Base-by-base conservation (phyloP, 2,329 filamentous ascomycete species). In the Fusarium aywerte region DNA sequence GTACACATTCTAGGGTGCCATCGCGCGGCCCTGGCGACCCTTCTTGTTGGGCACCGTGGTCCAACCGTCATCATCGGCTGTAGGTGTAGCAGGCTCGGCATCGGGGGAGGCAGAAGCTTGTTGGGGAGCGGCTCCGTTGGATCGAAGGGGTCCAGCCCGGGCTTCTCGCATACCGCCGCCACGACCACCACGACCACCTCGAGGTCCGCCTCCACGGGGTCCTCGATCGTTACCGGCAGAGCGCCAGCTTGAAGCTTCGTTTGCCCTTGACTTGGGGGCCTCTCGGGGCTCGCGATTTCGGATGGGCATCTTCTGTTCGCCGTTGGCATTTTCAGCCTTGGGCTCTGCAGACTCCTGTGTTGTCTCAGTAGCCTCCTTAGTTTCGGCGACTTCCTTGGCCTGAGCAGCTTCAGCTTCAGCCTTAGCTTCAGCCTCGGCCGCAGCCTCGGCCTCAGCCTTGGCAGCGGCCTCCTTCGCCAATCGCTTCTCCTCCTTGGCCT, bases 401-500 rank as follows among this genome's bases (percentile, higher is more conserved):
- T 75, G 73, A 25, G 70, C 72, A 3, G 77, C 70, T 53, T 75
- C 74, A 4, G 69, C 67, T 8, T 69, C 74, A 36, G 75, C 72
- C 39, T 77, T 78, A 29, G 72, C 77, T 47, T 79, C 76, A 7
- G 76, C 72, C 35, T 51, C 31, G 23, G 35, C 48, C 20, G 44
- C 39, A 31, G 80, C 78, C 39, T 79, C 76, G 0, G 78, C 77
- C 36, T 78, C 79, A 35, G 81, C 80, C 71, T 83, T 83, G 52
- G 83, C 83, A 10, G 80, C 83, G 35, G 83, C 84, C 62, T 87
- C 84, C 77, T 89, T 88, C 23, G 86, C 89, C 32, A 87, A 77
- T 51, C 86, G 84, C 58, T 83, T 84, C 68, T 93, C 91, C 73
- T 92, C 92, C 79, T 92, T 93, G 42, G 88, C 90, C 82, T 94